Conservation (phyloP, 2,329 filamentous ascomycete genomes). For the Aureobasidium zeae region DNA sequence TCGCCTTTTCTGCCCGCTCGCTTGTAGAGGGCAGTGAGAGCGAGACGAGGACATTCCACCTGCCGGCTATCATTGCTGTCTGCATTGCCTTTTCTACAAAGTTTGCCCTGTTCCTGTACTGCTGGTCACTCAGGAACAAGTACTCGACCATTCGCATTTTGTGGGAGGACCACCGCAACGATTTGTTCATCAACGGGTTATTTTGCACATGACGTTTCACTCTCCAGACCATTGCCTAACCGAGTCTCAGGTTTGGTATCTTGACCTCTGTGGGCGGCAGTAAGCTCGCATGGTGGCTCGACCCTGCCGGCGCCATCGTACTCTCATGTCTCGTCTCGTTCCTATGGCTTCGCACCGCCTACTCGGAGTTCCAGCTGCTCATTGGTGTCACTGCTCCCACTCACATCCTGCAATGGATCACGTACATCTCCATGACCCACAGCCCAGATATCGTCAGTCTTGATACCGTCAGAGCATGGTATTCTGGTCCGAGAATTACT, state of each 20-base stretch:
- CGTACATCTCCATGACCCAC: conserved; percentile 90
- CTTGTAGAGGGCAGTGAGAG: conserved; percentile 46
- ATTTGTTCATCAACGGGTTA: conserved; percentile 81
- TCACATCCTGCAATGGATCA: conserved; percentile 84
- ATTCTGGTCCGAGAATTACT: conserved; percentile 77
- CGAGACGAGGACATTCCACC: conserved; percentile 50
- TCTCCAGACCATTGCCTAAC: not conserved
- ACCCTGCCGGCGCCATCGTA: conserved; percentile 81
- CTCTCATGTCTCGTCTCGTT: conserved; percentile 67
- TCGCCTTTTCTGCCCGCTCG: conserved; percentile 73
- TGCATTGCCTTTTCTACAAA: conserved; percentile 78
- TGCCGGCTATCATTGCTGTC: conserved; percentile 79
- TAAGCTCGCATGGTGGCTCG: conserved; percentile 86
- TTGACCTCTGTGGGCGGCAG: conserved; percentile 83
- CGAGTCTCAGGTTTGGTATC: conserved; percentile 49
- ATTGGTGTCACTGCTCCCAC: conserved; percentile 83
- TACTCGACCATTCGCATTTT: conserved; percentile 88
- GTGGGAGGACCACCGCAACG: conserved; percentile 96
- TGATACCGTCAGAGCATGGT: conserved; percentile 91
- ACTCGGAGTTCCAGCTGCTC: conserved; percentile 79
- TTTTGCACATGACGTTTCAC: conserved; percentile 24
- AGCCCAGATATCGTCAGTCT: conserved; percentile 72
- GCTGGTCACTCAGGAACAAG: conserved; percentile 80
- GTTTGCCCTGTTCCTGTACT: conserved; percentile 76
- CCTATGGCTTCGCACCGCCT: conserved; percentile 79